Evolutionary conservation across 2,329 filamentous ascomycete species (phyloP), one percentile per base, ranked within the genome.

Genomic region (Venturia nashicola): DNA sequence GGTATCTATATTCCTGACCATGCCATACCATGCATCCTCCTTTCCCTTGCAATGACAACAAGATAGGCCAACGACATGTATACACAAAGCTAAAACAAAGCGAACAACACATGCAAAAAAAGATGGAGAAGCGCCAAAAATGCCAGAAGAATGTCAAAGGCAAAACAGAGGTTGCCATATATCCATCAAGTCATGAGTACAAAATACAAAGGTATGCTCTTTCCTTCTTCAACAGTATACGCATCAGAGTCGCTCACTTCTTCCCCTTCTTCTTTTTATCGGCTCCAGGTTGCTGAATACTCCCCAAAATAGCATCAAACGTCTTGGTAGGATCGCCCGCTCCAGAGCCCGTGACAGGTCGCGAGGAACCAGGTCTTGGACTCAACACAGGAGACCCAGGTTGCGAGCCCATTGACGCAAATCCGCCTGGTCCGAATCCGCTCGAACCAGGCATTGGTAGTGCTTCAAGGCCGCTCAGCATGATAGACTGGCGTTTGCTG

Each of bases 291-390:
- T 57, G 67, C 61, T 44, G 67, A 67, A 59, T 59, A 18, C n/a
- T 61, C 7, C 71, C 74, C n/a, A 80, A 66, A 59, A 81, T 80
- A 18, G 74, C 74, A 69, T 81, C 79, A 67, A 81, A 81, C 1
- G 79, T 81, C 71, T 78, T 78, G 64, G 65, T 77, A 18, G 76
- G 72, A 64, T 76, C 74, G 43, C 20, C 43, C n/a, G 36, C 23
- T 11, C 27, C 42, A 20, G 18, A 14, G 8, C 7, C 44, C 20
- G 43, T 39, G 61, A 67, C 74, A 71, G 7, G 73, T 68, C 5
- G 61, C 54, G 64, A 48, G 42, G 66, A 74, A 32, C 68, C 66
- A 42, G 70, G 69, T 57, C 72, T 66, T 42, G 71, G 69, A 8
- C 65, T 59, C 18, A 63, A 16, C 16, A 59, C 36, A 32, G 54